Base-by-base conservation (phyloP, 192 early-diverging fungal genomes). In the Allomyces macrogynus region DNA sequence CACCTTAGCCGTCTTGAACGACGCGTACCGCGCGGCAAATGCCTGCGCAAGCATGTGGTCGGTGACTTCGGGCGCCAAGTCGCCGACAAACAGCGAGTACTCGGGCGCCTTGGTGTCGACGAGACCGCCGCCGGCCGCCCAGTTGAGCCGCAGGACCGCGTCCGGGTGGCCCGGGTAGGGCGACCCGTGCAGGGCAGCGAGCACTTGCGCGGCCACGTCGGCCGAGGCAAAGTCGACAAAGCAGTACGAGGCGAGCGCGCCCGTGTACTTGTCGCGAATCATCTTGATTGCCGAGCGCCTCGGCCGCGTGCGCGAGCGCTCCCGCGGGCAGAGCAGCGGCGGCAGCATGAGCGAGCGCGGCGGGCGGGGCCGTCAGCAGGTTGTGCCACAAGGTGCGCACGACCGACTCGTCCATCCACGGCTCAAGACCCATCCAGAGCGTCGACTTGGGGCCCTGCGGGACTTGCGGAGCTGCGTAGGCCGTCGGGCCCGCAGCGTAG, bases 371-470 rank as follows among this genome's bases (percentile, higher is more conserved):
- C 32, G 32, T 40, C 32, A 40, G 7, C 32, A 40, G 32, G 32
- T 40, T 40, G 43, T 82, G 89, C 95, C 95, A 98, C 20, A 90
- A 68, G 68, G 84, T 79, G 18, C 87, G 78, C 64, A 98, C 85
- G 74, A 83, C 93, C 63, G 83, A 87, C 69, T 98, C 93, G 70
- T 93, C 92, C 95, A 96, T 96, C 93, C 95, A 96, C 7, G 88
- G 80, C 68, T 98, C 95, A 23, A 98, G 49, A 57, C 49, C 49
- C 49, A 57, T 57, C 49, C 49, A 57, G 16, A 57, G 49, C 49
- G 49, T 57, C 49, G 49, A 20, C 49, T 57, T 57, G 32, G 32
- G 32, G 32, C 32, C 32, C 32, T 40, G 32, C 32, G 32, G 32
- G 32, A 40, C 32, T 40, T 40, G 32, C 32, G 32, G 32, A 8